Evolutionary conservation across 331 rosid genomes (phyloP).

Genomic region (Quercus lobata): DNA sequence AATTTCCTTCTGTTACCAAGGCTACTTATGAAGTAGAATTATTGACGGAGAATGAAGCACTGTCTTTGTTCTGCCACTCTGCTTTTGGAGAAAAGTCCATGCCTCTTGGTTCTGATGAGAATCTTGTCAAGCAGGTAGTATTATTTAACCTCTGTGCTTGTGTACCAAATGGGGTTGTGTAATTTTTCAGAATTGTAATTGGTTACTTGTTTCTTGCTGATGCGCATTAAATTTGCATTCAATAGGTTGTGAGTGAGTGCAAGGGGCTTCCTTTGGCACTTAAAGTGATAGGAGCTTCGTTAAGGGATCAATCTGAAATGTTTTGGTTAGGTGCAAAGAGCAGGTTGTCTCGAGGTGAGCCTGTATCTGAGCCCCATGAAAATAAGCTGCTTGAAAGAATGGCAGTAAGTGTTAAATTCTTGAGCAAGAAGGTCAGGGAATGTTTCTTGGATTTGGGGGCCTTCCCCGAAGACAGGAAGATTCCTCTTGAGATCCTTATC

Average conservation of each 20-base stretch:
- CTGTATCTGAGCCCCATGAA: constrained; percentile 73
- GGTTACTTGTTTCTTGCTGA: constrained; percentile 7
- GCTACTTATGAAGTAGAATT: constrained; percentile 58
- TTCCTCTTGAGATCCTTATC: constrained; percentile 75
- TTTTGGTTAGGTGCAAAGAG: constrained; percentile 66
- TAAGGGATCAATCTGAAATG: constrained; percentile 67
- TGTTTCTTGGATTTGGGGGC: constrained; percentile 84
- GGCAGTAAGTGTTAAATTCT: constrained; percentile 60
- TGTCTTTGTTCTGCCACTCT: constrained; percentile 78
- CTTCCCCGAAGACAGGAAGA: constrained; percentile 83
- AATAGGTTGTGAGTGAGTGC: constrained; percentile 84
- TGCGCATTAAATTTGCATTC: background rate
- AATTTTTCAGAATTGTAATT: background rate
- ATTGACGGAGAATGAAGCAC: constrained; percentile 59
- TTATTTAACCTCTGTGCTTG: background rate
- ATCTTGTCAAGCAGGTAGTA: constrained; percentile 74
- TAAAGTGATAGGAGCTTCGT: constrained; percentile 92
- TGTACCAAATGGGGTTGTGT: background rate
- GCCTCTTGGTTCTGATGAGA: constrained; percentile 48
- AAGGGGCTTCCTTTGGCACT: constrained; percentile 91
- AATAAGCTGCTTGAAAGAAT: constrained; percentile 55
- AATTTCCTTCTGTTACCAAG: constrained; percentile 33
- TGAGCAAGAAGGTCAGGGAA: constrained; percentile 49
- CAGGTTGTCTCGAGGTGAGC: constrained; percentile 66
- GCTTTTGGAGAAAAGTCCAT: constrained; percentile 78